Base-by-base conservation (phyloP, 208 protist species). In the Sergeia podlipaevii region DNA sequence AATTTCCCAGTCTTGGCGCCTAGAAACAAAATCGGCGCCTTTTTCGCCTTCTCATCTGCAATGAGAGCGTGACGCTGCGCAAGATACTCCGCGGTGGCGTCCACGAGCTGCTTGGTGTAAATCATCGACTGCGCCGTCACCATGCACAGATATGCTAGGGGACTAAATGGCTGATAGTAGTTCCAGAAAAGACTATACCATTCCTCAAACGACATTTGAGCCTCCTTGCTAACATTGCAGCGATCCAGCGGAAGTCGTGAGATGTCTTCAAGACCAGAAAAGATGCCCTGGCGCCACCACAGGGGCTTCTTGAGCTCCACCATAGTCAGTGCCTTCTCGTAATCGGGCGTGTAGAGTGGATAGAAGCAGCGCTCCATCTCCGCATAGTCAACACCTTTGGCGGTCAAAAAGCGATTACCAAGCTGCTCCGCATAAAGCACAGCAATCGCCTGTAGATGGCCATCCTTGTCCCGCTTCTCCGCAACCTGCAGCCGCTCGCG, bases 181-280 rank as follows among this genome's bases (percentile, higher is more conserved):
- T 94, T 94, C 81, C 81, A 91, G 39, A 94, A 89, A 38, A 94
- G 79, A n/a, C 60, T 78, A 55, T 88, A 91, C 80, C 81, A 94
- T 65, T 94, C 83, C 52, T 89, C 77, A 59, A 91, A 94, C 44
- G 42, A 81, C 50, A 94, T 37, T 37, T 65, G 20, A 0, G 75
- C 56, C 63, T 85, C 68, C 36, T 74, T 75, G 28, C 86, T 78
- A 17, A 53, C 54, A 55, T 88, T 77, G 65, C 80, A 90, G 28
- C 74, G 67, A 47, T 89, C 81, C 3, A 94, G 74, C 24, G 87
- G 83, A 38, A 91, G 69, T 3, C 87, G 83, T 17, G 87, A 90
- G 60, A 94, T 91, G 45, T 94, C 77, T 66, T 94, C 83, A 18
- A 94, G 63, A 0, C 65, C 65, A 3, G 71, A 69, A 57, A 91